These are phyloP conservation scores for Aspergillus piperis DNA, from an alignment of 2,329 filamentous ascomycete genomes.

Conservation along the genomic window DNA sequence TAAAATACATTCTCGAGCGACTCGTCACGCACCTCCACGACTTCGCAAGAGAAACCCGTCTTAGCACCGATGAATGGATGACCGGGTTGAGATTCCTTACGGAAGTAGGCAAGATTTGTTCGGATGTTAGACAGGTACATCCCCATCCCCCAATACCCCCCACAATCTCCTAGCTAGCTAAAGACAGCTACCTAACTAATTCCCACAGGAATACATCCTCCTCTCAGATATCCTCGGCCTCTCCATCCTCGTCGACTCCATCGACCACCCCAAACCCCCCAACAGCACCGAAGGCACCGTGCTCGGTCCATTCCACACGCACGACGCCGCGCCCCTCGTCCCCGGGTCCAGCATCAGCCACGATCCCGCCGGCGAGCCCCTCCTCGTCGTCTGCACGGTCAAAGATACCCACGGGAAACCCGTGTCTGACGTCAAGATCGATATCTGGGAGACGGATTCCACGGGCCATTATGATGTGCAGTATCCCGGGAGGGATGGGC, in stretches of 20 bases:
- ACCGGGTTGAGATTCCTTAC: slow-evolving; percentile 70
- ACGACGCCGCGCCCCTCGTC: slow-evolving; percentile 63
- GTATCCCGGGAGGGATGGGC: slow-evolving; percentile 62
- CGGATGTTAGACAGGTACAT: slow-evolving; percentile 65
- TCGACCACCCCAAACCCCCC: slow-evolving; percentile 78
- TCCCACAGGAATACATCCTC: too few relatives aligned
- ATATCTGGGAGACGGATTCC: slow-evolving; percentile 83
- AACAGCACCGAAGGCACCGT: slow-evolving; percentile 74
- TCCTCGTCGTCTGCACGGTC: slow-evolving; percentile 73
- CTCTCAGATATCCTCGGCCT: slow-evolving; percentile 66
- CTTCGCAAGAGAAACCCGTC: slow-evolving; percentile 75
- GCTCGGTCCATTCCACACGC: slow-evolving; percentile 79
- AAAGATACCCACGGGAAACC: slow-evolving; percentile 65
- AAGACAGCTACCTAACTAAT: too few relatives aligned
- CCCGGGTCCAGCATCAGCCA: slow-evolving; percentile 66
- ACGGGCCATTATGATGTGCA: slow-evolving; percentile 83
- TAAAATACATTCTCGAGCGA: slow-evolving; percentile 71
- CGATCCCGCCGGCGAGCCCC: slow-evolving; percentile 68
- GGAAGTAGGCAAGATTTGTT: slow-evolving; percentile 70
- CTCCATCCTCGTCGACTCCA: slow-evolving; percentile 76
- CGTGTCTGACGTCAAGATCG: slow-evolving; percentile 67
- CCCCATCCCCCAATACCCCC: too few relatives aligned
- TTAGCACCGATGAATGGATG: slow-evolving; percentile 80
- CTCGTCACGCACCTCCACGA: slow-evolving; percentile 78
- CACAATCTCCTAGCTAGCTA: too few relatives aligned